Base-by-base conservation (phyloP, 1,139 yeast genomes). In the Sugiyamaella pinicola region DNA sequence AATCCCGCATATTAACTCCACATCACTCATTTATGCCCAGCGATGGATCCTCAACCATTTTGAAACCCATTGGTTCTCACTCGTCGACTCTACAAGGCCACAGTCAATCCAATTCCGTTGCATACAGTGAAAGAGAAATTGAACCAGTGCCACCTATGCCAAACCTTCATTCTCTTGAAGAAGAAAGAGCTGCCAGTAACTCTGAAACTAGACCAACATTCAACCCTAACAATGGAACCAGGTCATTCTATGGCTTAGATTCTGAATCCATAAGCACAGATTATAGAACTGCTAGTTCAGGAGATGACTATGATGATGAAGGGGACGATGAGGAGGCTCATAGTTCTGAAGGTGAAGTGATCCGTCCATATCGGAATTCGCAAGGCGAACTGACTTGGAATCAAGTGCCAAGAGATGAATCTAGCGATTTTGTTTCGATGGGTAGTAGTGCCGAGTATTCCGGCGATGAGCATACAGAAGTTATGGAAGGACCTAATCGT, bases 341-440 rank as follows among this genome's bases (percentile, higher is more conserved):
- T 22, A 41, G 56, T 44, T 58, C 61, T 4, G 64, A 56, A 13
- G 61, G 52, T 21, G 63, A 56, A 34, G 44, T 58, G 51, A 61
- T 70, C 50, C 61, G 69, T 35, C 68, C 71, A 5, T 67, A 63
- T 54, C 55, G 69, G 12, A 68, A 68, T 53, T 65, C 67, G 13
- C 60, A 61, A 12, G 73, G 73, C 38, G 68, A 67, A 48, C 59
- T 69, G 45, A 64, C 64, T 8, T 69, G 71, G 72, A 60, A 61
- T 33, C 61, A 61, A 41, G 60, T 61, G 3, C 54, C 56, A 17
- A 59, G 51, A 24, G 53, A 49, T 21, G 29, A 51, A 12, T 45
- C 51, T 28, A 43, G 41, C 18, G 48, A 52, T n/a, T 53, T 52
- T 26, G 50, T 44, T 2, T 51, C 54, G 6, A 49, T 37, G 24